These are phyloP conservation scores for Rhodotorula sp. DNA, from an alignment of 1,284 basidiomycete species.

Conservation along the genomic window DNA sequence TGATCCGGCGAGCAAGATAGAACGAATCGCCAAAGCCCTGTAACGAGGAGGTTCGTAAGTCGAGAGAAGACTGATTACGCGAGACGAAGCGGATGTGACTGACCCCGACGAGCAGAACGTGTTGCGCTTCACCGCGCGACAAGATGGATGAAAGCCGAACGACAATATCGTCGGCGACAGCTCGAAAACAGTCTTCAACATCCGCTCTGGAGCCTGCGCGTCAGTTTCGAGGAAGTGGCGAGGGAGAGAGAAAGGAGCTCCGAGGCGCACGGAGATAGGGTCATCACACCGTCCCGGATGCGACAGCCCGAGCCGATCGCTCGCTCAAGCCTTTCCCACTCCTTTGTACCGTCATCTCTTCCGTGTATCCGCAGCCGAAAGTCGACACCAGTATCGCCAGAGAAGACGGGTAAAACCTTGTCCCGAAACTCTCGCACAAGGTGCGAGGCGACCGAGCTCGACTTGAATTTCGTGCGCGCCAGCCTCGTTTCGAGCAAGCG, in stretches of 20 bases:
- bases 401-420: conserved; percentile 12
- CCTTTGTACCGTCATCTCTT: not conserved
- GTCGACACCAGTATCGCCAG: not conserved
- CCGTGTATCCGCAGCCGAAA: not conserved
- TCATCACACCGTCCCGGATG: conserved; percentile 13
- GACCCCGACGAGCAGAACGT: conserved; percentile 27
- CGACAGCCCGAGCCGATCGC: conserved; percentile 5
- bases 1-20: conserved; percentile 7
- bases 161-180: conserved; percentile 13
- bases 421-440: conserved; percentile 12
- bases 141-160: conserved; percentile 18
- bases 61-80: fast-evolving
- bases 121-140: conserved; percentile 4
- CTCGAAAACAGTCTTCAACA: conserved; percentile 11
- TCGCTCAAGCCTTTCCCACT: conserved; percentile 3
- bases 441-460: not conserved
- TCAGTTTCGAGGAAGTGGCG: not conserved
- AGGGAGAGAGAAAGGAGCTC: too few relatives aligned
- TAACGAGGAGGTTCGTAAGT: not conserved
- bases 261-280: conserved; percentile 1
- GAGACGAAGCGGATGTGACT: not conserved
- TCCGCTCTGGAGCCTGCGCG: not conserved
- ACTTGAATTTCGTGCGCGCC: conserved; percentile 23
- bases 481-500: not conserved
- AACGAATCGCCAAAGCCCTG: conserved; percentile 32